A percentile compares a stretch with the other conserved stretches of the same genome.
phyloP scores from a whole-genome alignment of 257 asterid species.

The Primulina eburnea region DNA sequence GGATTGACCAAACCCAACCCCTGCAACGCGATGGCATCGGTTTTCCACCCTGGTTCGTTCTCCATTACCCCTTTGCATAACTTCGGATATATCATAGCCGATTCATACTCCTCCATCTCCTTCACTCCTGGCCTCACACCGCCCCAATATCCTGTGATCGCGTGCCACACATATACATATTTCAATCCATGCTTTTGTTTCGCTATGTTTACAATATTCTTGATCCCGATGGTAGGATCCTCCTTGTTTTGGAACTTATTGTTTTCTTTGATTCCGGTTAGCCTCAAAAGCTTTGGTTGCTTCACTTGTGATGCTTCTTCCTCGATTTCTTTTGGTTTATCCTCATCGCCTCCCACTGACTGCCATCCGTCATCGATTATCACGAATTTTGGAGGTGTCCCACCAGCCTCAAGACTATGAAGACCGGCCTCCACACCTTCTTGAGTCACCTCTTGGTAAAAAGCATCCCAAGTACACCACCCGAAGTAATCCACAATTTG shows the following conservation, averaged over 20 bases:
- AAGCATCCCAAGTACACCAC: constrained; percentile 97
- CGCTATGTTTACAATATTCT: constrained; percentile 60
- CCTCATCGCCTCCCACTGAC: constrained; percentile 47
- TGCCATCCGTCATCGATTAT: constrained; percentile 94
- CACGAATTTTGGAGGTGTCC: constrained; percentile 68
- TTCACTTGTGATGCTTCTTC: constrained; percentile 30
- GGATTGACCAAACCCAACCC: constrained; percentile 85
- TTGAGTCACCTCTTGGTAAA: constrained; percentile 75
- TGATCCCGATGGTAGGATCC: constrained; percentile 52
- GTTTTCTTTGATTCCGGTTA: constrained; percentile 74
- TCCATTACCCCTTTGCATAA: constrained; percentile 67
- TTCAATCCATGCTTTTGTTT: constrained; percentile 72
- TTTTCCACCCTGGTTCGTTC: constrained; percentile 75
- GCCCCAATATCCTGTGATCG: constrained; percentile 91
- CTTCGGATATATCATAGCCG: constrained; percentile 63
- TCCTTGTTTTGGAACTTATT: constrained; percentile 57
- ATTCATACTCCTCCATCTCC: constrained; percentile 61
- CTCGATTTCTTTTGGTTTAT: constrained; percentile 16
- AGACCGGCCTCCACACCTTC: constrained; percentile 86
- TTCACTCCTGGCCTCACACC: constrained; percentile 74
- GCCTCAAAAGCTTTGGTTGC: constrained; percentile 47
- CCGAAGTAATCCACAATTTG: constrained; percentile 72
- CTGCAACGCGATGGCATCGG: constrained; percentile 59
- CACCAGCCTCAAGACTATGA: constrained; percentile 54
- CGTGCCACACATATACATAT: constrained; percentile 87